Conservation (phyloP, 768 basidiomycete genomes). For the Thelephora aurantiotincta region DNA sequence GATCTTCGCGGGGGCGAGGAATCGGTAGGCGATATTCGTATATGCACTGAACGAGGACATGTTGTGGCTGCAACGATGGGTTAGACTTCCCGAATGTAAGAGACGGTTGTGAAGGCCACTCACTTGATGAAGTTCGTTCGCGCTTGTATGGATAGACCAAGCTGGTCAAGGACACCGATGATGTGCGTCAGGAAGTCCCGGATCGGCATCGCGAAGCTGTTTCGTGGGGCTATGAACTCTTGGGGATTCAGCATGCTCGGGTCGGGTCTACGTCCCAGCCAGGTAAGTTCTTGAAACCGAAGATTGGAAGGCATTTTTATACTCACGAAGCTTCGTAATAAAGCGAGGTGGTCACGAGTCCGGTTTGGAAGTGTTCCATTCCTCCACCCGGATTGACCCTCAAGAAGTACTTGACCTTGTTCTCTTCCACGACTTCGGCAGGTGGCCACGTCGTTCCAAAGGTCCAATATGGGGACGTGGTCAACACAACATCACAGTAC, state of each 20-base stretch:
- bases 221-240: constrained; percentile 68
- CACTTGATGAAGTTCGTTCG: constrained; percentile 75
- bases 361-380: constrained; percentile 74
- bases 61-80: constrained; percentile 41
- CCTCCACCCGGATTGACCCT: constrained; percentile 78
- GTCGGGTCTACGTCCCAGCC: constrained; percentile 45
- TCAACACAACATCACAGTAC: constrained; percentile 68
- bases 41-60: constrained; percentile 59
- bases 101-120: constrained; percentile 11
- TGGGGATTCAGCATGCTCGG: constrained; percentile 61
- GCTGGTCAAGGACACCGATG: constrained; percentile 68
- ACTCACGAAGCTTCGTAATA: constrained; percentile 81
- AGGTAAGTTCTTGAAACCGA: background rate
- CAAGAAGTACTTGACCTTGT: constrained; percentile 70
- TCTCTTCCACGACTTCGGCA: constrained; percentile 40
- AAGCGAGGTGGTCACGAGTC: constrained; percentile 63
- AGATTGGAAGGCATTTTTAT: background rate
- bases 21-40: constrained; percentile 85
- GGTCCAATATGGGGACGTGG: constrained; percentile 63
- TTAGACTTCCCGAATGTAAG: constrained; percentile 2
- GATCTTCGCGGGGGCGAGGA: constrained; percentile 64
- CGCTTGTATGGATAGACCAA: constrained; percentile 73
- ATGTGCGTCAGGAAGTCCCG: constrained; percentile 71
- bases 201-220: constrained; percentile 77
- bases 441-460: constrained; percentile 68